These are phyloP conservation scores for Boletales sp. DNA, from an alignment of 768 basidiomycete species.

Conservation along the genomic window DNA sequence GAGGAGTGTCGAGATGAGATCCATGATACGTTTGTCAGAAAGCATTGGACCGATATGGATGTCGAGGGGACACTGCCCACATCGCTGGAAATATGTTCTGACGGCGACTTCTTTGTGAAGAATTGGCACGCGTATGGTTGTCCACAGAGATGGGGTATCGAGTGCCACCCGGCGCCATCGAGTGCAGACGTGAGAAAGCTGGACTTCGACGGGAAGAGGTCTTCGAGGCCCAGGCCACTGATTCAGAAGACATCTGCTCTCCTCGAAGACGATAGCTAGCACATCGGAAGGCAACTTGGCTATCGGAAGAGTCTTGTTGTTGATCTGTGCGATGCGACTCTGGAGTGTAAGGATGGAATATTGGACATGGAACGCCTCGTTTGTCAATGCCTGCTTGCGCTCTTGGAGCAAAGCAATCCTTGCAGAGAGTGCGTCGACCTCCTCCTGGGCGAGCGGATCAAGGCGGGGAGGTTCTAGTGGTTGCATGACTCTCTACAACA, in stretches of 20 bases:
- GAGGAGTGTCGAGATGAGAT: conserved; percentile 24
- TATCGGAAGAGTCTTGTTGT: conserved; percentile 28
- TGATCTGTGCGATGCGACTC: conserved; percentile 31
- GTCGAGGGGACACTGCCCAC: conserved; percentile 29
- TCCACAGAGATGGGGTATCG: conserved; percentile 34
- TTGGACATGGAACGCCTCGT: conserved; percentile 25
- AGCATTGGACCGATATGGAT: conserved; percentile 30
- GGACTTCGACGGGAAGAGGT: conserved; percentile 31
- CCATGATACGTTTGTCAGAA: conserved; percentile 21
- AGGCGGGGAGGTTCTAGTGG: conserved; percentile 9
- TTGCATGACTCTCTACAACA: conserved; percentile 21
- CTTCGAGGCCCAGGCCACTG: conserved; percentile 25
- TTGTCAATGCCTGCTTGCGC: conserved; percentile 17
- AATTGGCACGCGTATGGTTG: conserved; percentile 30
- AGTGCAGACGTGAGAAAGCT: conserved; percentile 34
- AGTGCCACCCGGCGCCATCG: conserved; percentile 36
- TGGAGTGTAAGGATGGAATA: conserved; percentile 27
- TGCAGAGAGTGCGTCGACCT: conserved; percentile 21
- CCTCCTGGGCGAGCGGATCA: conserved; percentile 22
- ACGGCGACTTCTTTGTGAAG: conserved; percentile 27
- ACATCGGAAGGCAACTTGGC: conserved; percentile 30
- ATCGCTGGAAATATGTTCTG: conserved; percentile 28
- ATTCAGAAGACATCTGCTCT: conserved; percentile 26
- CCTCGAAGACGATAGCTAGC: conserved; percentile 33
- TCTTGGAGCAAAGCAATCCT: conserved; percentile 21